Evolutionary conservation across 805 yeast species (phyloP).

Genomic region (Candida piceae): DNA sequence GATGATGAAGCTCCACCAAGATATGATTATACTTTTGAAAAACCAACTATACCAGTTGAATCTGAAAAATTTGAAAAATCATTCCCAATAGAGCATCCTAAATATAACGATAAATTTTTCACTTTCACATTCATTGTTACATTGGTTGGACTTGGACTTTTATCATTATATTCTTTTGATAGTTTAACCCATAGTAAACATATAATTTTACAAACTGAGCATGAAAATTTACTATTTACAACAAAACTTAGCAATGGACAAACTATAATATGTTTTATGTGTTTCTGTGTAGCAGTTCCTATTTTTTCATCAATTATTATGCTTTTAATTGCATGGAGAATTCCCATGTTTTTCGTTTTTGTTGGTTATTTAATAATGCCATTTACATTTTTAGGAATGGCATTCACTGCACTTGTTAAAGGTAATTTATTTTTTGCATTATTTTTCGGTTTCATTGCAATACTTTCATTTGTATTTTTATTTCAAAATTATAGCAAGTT

Average conservation of each 20-base stretch:
- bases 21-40: slow-evolving; percentile 28
- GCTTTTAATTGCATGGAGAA: slow-evolving; percentile 20
- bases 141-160: slow-evolving; percentile 9
- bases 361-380: slow-evolving; percentile 26
- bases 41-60: slow-evolving; percentile 25
- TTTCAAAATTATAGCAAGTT: slow-evolving; percentile 22
- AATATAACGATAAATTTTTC: slow-evolving; percentile 68
- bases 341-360: slow-evolving; percentile 27
- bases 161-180: slow-evolving; percentile 9
- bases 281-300: slow-evolving; percentile 17
- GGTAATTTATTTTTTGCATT: slow-evolving; percentile 18
- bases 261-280: slow-evolving; percentile 7
- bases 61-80: slow-evolving; percentile 54
- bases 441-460: slow-evolving; percentile 16
- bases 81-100: slow-evolving; percentile 59
- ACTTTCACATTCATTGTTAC: slow-evolving; percentile 41
- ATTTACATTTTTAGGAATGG: slow-evolving; percentile 20
- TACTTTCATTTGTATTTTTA: slow-evolving; percentile 20
- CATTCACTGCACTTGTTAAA: slow-evolving; percentile 14
- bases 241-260: slow-evolving; percentile 2
- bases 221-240: slow-evolving; percentile 3
- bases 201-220: background rate
- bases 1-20: slow-evolving; percentile 24
- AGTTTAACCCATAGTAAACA: slow-evolving; percentile 9
- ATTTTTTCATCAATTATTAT: slow-evolving; percentile 16